Base-by-base conservation (phyloP, 805 yeast genomes). In the Lipomyces anomalus region DNA sequence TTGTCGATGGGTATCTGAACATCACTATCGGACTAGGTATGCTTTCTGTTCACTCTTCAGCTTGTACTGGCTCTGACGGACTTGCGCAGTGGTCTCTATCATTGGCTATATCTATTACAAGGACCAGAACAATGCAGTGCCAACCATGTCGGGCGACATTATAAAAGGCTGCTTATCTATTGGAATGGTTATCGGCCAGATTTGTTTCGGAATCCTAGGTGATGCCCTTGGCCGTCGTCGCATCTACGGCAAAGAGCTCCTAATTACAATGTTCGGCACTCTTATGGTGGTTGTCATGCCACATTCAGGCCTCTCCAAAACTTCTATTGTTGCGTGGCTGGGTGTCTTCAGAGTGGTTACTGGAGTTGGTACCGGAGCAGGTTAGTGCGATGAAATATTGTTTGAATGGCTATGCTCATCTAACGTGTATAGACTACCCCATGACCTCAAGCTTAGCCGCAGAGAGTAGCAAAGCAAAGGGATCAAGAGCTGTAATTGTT, bases 401-500 rank as follows among this genome's bases (percentile, higher is more conserved):
- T 28, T 28, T 28, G 32, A 13, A 28, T 16, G 13, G 13, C 32
- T 28, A 13, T 28, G 16, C 16, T 28, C 32, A 28, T 28, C 32
- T 28, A 28, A 28, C 16, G 16, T 28, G 32, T 72, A 95, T 95
- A 75, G 95, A 86, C 70, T 86, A 86, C 67, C 95, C 95, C 58
- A 73, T 87, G 61, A 84, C 95, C 17, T 84, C 95, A 11, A 82
- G 85, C 64, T 85, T 86, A 54, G 81, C 94, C 7, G 80, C 95
- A 46, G 95, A 86, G 71, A 28, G 24, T 28, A 21, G 35, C 16
- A 6, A 17, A 17, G 4, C 34, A 13, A 86, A 83, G n/a, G n/a
- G n/a, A 67, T 86, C 94, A 94, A 84, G 95, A 80, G 95, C 95
- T 76, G 94, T 95, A 53, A 85, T 85, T 57, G 86, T 86, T 95